Conservation (phyloP, 257 asterid genomes). For the Euphrasia confusa region DNA sequence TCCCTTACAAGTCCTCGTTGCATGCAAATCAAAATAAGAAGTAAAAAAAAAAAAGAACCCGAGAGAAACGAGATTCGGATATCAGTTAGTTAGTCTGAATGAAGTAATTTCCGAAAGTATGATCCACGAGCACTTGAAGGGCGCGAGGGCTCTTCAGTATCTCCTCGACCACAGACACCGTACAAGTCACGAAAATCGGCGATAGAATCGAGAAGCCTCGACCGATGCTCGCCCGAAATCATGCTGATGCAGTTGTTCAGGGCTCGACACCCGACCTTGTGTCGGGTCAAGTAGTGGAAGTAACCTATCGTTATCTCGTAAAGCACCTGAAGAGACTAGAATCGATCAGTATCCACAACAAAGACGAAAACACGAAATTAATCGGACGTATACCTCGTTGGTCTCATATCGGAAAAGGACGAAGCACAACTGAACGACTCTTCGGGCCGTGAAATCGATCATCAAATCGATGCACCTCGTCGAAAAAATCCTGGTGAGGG, state of each 20-base stretch:
- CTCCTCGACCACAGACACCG: slow-evolving; percentile 19
- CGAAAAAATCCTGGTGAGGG: slow-evolving; percentile 18
- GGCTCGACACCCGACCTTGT: slow-evolving; percentile 37
- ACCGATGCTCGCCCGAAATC: slow-evolving; percentile 19
- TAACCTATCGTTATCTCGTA: slow-evolving; percentile 15
- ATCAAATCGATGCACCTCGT: slow-evolving; percentile 11
- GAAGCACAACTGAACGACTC: slow-evolving; percentile 27
- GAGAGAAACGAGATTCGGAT: background rate
- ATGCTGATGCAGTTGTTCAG: slow-evolving; percentile 24
- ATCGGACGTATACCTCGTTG: slow-evolving; percentile 25
- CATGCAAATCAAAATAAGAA: background rate
- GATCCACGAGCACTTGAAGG: slow-evolving; percentile 24
- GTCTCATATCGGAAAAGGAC: slow-evolving; percentile 11
- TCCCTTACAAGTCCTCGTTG: background rate
- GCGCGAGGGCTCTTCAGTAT: slow-evolving; percentile 10
- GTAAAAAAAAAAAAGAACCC: background rate
- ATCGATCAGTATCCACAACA: background rate
- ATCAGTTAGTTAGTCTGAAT: slow-evolving; percentile 25
- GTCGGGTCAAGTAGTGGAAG: slow-evolving; percentile 25
- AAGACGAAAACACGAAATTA: background rate
- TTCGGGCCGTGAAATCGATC: slow-evolving; percentile 23
- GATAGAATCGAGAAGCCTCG: slow-evolving; percentile 25
- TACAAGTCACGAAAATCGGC: slow-evolving; percentile 22
- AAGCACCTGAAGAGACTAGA: slow-evolving; percentile 26
- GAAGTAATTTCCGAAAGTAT: slow-evolving; percentile 43